Evolutionary conservation across 352 stramenopile genomes (phyloP).

Genomic region (Globisporangium canariense): DNA sequence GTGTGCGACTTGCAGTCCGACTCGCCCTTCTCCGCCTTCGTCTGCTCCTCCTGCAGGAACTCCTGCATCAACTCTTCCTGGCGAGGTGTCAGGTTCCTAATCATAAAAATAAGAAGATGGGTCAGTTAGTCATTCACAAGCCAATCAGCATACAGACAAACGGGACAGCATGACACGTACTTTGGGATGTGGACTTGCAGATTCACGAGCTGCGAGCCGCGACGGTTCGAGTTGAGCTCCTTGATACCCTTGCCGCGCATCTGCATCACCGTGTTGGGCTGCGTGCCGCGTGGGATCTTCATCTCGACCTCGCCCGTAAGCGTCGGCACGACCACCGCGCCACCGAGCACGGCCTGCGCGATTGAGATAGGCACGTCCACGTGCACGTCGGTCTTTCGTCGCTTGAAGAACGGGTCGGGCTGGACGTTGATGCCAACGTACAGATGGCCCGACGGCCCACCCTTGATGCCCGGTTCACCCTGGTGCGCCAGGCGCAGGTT

Average conservation of each 20-base stretch:
- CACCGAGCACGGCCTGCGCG: slow-evolving; percentile 91
- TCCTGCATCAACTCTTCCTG: slow-evolving; percentile 96
- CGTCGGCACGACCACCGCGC: slow-evolving; percentile 95
- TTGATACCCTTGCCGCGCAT: slow-evolving; percentile 97
- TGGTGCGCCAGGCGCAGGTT: slow-evolving; percentile 93
- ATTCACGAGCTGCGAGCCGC: slow-evolving; percentile 96
- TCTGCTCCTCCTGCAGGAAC: slow-evolving; percentile 90
- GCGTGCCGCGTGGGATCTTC: slow-evolving; percentile 93
- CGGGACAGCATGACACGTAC: slow-evolving; percentile 32
- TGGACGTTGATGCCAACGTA: slow-evolving; percentile 94
- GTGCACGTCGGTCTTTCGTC: slow-evolving; percentile 93
- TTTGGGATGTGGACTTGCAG: slow-evolving; percentile 95
- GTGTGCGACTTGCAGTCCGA: slow-evolving; percentile 80
- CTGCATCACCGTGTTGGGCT: slow-evolving; percentile 95
- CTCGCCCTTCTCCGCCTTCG: slow-evolving; percentile 62
- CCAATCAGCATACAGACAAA: neutral
- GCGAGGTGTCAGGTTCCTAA: slow-evolving; percentile 84
- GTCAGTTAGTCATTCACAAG: slow-evolving; percentile 1
- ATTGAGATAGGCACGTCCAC: slow-evolving; percentile 93
- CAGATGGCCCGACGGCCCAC: slow-evolving; percentile 90
- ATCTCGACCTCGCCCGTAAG: slow-evolving; percentile 97
- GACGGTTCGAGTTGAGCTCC: slow-evolving; percentile 88
- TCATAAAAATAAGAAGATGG: slow-evolving; percentile 2
- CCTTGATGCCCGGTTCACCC: slow-evolving; percentile 82
- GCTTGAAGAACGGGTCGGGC: slow-evolving; percentile 94